These are phyloP conservation scores for Mucor saturninus DNA, from an alignment of 371 early-diverging fungal genomes.

Conservation along the genomic window DNA sequence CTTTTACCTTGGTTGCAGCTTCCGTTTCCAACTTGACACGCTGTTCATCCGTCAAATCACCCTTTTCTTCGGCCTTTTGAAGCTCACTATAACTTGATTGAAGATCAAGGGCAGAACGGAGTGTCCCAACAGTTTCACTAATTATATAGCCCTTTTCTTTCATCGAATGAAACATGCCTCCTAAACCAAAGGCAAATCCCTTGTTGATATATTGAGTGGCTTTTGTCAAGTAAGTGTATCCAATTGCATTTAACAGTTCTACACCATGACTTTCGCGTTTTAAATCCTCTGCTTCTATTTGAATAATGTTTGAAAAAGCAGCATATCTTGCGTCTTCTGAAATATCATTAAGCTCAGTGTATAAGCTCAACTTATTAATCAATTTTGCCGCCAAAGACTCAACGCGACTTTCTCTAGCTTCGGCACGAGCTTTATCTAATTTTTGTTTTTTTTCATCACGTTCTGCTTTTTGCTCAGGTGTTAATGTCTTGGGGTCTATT, in stretches of 20 bases:
- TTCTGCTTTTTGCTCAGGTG: slow-evolving; percentile 67
- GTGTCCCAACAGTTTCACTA: slow-evolving; percentile 87
- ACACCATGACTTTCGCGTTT: slow-evolving; percentile 90
- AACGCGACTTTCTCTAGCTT: slow-evolving; percentile 71
- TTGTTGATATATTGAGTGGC: slow-evolving; percentile 84
- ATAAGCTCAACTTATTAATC: slow-evolving; percentile 71
- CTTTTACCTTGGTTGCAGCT: slow-evolving; percentile 70
- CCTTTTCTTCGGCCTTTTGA: slow-evolving; percentile 85
- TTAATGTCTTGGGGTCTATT: slow-evolving; percentile 19
- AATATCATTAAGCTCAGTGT: slow-evolving; percentile 69
- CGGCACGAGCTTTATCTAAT: slow-evolving; percentile 49
- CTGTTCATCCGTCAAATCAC: slow-evolving; percentile 65
- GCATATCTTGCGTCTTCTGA: slow-evolving; percentile 33
- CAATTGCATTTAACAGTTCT: slow-evolving; percentile 92
- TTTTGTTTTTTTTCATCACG: slow-evolving; percentile 49
- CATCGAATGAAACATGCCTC: slow-evolving; percentile 69
- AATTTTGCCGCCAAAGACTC: slow-evolving; percentile 70
- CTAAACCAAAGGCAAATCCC: slow-evolving; percentile 75
- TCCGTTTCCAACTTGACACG: slow-evolving; percentile 70
- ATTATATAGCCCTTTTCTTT: slow-evolving; percentile 87
- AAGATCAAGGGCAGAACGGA: slow-evolving; percentile 89
- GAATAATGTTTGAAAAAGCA: slow-evolving; percentile 71
- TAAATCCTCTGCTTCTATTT: slow-evolving; percentile 85
- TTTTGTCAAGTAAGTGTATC: slow-evolving; percentile 86
- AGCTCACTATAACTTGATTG: slow-evolving; percentile 88